Percentiles rank a stretch among this genome's conserved stretches.
These are phyloP conservation scores for Cryoendolithus antarcticus DNA, from an alignment of 2,329 filamentous ascomycete species.

Conservation along the genomic window DNA sequence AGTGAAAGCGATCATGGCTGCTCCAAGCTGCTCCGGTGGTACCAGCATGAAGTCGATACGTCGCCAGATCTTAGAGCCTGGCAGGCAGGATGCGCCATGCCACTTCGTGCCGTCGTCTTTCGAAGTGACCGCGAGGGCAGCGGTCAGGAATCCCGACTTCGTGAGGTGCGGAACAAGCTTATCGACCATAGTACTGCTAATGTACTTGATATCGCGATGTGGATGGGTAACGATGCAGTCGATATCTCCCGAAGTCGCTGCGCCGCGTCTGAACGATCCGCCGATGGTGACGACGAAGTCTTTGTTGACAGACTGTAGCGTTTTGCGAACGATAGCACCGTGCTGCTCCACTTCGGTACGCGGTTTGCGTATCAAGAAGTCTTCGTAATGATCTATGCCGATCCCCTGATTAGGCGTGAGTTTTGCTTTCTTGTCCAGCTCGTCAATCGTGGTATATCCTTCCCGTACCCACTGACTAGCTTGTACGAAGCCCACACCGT, in stretches of 20 bases:
- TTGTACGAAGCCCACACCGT: slow-evolving; percentile 60
- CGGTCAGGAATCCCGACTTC: slow-evolving; percentile 53
- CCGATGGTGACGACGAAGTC: slow-evolving; percentile 59
- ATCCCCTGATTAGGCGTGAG: slow-evolving; percentile 60
- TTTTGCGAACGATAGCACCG: slow-evolving; percentile 48
- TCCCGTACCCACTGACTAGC: slow-evolving; percentile 65
- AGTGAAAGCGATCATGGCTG: slow-evolving; percentile 86
- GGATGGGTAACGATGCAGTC: slow-evolving; percentile 71
- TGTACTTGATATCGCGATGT: slow-evolving; percentile 42
- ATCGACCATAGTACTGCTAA: slow-evolving; percentile 51
- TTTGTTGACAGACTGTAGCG: slow-evolving; percentile 48
- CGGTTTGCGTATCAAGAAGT: slow-evolving; percentile 68
- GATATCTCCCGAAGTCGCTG: slow-evolving; percentile 63
- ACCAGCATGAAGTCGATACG: slow-evolving; percentile 78
- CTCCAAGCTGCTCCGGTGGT: slow-evolving; percentile 65
- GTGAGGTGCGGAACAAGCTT: slow-evolving; percentile 52
- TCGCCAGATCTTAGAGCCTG: slow-evolving; percentile 53
- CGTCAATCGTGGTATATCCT: slow-evolving; percentile 62
- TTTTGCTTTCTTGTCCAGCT: slow-evolving; percentile 49
- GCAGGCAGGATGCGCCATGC: slow-evolving; percentile 73
- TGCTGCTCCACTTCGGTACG: slow-evolving; percentile 62
- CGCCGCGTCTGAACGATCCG: slow-evolving; percentile 75
- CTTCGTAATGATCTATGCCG: slow-evolving; percentile 66
- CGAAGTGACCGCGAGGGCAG: slow-evolving; percentile 46
- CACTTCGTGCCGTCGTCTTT: slow-evolving; percentile 58